Evolutionary conservation across 331 rosid species (phyloP).

Genomic region (Phaseolus coccineus): DNA sequence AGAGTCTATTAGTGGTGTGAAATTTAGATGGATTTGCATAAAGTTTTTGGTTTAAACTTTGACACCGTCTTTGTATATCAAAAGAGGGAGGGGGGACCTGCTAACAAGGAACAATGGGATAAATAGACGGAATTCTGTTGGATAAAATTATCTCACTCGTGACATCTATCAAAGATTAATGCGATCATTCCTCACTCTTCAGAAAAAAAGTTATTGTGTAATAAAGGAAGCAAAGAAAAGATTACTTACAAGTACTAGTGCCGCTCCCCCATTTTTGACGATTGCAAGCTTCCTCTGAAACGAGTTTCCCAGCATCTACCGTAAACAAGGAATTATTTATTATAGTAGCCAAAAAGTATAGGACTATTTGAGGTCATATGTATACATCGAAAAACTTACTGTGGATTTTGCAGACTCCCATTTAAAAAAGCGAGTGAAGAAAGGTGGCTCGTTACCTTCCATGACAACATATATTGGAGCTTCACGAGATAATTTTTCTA

Average conservation of each 20-base stretch:
- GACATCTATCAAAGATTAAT: background rate
- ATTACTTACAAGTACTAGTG: slow-evolving; percentile 68
- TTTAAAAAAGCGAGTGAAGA: slow-evolving; percentile 91
- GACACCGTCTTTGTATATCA: background rate
- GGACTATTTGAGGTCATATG: slow-evolving; percentile 34
- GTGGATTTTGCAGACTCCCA: slow-evolving; percentile 91
- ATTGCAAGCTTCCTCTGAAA: slow-evolving; percentile 91
- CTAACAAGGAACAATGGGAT: background rate
- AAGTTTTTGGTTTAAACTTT: background rate
- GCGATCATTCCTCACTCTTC: slow-evolving; percentile 21
- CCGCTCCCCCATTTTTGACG: slow-evolving; percentile 74
- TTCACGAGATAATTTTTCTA: slow-evolving; percentile 70
- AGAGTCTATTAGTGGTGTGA: background rate
- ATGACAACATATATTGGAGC: slow-evolving; percentile 82
- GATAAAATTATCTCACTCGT: background rate
- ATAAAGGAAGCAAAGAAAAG: slow-evolving; percentile 43
- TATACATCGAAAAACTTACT: slow-evolving; percentile 58
- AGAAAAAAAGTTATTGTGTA: slow-evolving; percentile 25
- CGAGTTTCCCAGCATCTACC: slow-evolving; percentile 96
- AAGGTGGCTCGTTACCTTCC: slow-evolving; percentile 97
- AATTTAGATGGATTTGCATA: background rate
- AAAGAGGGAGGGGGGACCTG: background rate
- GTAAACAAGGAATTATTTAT: slow-evolving; percentile 35
- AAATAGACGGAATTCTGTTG: background rate
- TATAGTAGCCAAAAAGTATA: slow-evolving; percentile 27